A percentile compares a stretch with the other conserved stretches of the same genome.
phyloP scores from a whole-genome alignment of 768 basidiomycete species.

The Trametes gibbosa region DNA sequence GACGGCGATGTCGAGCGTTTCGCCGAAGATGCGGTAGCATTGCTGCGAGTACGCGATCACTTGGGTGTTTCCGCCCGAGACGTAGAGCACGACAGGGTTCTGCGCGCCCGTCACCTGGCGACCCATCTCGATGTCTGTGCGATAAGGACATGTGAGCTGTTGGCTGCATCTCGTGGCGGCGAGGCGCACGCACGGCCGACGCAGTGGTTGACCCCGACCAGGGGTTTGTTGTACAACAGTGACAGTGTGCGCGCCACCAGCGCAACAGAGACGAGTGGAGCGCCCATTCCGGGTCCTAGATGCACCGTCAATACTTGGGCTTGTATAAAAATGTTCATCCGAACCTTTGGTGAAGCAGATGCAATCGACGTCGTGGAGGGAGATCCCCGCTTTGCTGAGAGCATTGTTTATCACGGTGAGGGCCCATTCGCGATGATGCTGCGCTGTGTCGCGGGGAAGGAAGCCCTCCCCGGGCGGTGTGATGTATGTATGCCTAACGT shows the following conservation, averaged over 20 bases:
- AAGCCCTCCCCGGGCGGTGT: constrained; percentile 99
- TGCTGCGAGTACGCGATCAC: constrained; percentile 98
- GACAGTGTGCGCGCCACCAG: constrained; percentile 90
- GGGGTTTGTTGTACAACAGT: constrained; percentile 82
- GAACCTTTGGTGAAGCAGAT: constrained; percentile 96
- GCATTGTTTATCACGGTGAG: constrained; percentile 78
- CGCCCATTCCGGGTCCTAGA: constrained; percentile 98
- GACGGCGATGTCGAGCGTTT: constrained; percentile 98
- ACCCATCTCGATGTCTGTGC: constrained; percentile 99
- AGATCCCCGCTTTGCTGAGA: constrained; percentile 61
- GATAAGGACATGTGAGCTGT: neutral
- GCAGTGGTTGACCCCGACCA: constrained; percentile 98
- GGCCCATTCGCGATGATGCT: constrained; percentile 94
- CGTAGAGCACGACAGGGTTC: constrained; percentile 96
- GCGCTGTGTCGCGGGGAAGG: constrained; percentile 90
- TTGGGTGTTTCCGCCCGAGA: constrained; percentile 98
- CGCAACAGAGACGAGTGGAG: constrained; percentile 92
- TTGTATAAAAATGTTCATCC: neutral
- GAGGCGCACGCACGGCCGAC: constrained; percentile 74
- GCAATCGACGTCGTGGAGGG: constrained; percentile 81
- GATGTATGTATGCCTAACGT: constrained; percentile 97
- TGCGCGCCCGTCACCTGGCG: constrained; percentile 90
- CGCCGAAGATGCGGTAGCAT: constrained; percentile 97
- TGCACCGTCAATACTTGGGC: neutral
- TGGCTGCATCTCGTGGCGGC: too few species aligned